A percentile compares a stretch with the other conserved stretches of the same genome.
phyloP scores from a whole-genome alignment of 1,284 basidiomycete species.

The Polyporus tsugae region DNA sequence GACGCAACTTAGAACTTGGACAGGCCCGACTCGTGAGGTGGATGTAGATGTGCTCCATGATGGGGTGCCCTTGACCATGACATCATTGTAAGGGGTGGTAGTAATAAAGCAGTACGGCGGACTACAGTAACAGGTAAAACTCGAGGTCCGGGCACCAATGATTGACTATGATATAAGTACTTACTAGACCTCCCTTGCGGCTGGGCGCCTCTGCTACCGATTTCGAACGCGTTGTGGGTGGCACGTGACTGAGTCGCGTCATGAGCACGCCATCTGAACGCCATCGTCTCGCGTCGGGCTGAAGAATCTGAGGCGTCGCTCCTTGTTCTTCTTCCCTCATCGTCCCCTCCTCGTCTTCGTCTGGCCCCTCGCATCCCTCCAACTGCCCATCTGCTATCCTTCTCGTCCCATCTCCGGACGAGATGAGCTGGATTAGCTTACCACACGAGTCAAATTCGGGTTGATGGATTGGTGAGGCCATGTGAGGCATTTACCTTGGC shows the following conservation, averaged over 20 bases:
- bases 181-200: too few species aligned
- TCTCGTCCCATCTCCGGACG: neutral
- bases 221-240: neutral
- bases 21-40: neutral
- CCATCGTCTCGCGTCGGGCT: neutral
- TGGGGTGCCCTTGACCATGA: neutral
- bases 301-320: neutral
- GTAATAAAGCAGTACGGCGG: neutral
- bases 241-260: constrained; percentile 35
- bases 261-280: constrained; percentile 39
- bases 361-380: neutral
- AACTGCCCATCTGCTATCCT: neutral
- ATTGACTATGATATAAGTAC: too few species aligned
- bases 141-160: neutral
- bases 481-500: too few species aligned
- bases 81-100: neutral
- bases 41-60: neutral
- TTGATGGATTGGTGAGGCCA: too few species aligned
- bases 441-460: too few species aligned
- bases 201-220: neutral
- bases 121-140: neutral
- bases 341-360: constrained; percentile 6
- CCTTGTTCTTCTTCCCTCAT: constrained; percentile 23
- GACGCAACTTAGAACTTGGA: neutral
- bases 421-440: too few species aligned